phyloP scores from a whole-genome alignment of 2,329 filamentous ascomycete genomes.

The Westerdykella sp. region DNA sequence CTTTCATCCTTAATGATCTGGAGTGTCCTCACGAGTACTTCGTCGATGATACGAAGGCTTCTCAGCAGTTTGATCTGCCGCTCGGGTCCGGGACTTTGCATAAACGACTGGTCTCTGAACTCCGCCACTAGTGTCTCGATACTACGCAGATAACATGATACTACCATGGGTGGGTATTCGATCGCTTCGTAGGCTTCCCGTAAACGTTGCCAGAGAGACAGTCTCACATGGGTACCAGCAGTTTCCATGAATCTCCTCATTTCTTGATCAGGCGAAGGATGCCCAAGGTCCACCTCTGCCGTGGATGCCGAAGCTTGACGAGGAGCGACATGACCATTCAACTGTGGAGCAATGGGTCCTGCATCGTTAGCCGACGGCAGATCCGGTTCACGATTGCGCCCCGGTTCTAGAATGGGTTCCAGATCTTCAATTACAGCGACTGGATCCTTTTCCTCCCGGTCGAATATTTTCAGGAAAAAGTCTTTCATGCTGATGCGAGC shows the following conservation, averaged over 20 bases:
- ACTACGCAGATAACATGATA: conserved; percentile 78
- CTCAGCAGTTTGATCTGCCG: conserved; percentile 67
- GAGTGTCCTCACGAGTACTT: conserved; percentile 66
- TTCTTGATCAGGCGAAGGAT: conserved; percentile 51
- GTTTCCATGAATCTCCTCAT: conserved; percentile 79
- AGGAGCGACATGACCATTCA: not conserved
- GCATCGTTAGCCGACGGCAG: not conserved
- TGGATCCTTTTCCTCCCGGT: conserved; percentile 72
- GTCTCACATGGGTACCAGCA: conserved; percentile 72
- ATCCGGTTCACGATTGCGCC: conserved; percentile 2
- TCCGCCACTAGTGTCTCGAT: conserved; percentile 77
- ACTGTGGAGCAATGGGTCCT: not conserved
- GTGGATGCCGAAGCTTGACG: too few species aligned
- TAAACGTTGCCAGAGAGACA: conserved; percentile 88
- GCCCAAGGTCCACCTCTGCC: too few species aligned
- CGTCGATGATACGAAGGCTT: conserved; percentile 72
- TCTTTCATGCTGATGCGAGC: conserved; percentile 92
- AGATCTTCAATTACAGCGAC: conserved; percentile 82
- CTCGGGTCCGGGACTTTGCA: conserved; percentile 52
- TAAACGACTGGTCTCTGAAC: conserved; percentile 54
- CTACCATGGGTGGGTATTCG: conserved; percentile 76
- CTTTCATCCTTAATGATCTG: conserved; percentile 58
- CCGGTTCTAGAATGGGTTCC: conserved; percentile 80
- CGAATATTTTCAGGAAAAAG: conserved; percentile 87
- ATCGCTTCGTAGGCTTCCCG: conserved; percentile 83